A percentile compares a stretch with the other conserved stretches of the same genome.
phyloP scores from a whole-genome alignment of 176 grass and related monocot species.

The Paspalum vaginatum region DNA sequence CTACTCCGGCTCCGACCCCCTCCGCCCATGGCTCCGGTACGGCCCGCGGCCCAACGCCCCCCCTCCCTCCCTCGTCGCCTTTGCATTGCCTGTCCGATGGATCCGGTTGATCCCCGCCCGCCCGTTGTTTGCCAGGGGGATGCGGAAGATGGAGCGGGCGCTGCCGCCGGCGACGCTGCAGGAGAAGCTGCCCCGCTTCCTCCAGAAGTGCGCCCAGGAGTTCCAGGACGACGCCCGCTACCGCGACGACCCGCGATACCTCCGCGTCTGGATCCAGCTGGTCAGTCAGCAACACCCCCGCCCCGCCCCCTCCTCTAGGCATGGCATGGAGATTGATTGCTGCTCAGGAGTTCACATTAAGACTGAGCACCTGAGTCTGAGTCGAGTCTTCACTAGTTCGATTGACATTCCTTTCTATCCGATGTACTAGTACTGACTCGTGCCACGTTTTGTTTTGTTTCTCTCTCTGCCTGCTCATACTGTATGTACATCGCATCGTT shows the following conservation, averaged over 20 bases:
- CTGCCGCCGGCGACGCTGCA: slow-evolving; percentile 54
- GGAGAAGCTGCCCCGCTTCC: slow-evolving; percentile 88
- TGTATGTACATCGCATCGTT: no score
- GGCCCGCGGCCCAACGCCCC: background rate
- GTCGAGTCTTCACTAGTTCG: background rate
- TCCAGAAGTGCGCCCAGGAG: slow-evolving; percentile 88
- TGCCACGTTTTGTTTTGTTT: no score
- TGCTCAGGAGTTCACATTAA: no score
- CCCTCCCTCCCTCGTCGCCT: no score
- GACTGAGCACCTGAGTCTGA: no score
- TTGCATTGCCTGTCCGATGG: no score
- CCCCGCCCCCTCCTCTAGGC: no score
- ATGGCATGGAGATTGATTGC: background rate
- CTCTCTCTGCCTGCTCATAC: no score
- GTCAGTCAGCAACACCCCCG: slow-evolving; percentile 42
- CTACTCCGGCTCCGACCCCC: slow-evolving; percentile 75
- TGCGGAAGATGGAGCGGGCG: slow-evolving; percentile 59
- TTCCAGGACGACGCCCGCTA: slow-evolving; percentile 69
- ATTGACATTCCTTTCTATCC: background rate
- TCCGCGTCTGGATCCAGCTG: slow-evolving; percentile 90
- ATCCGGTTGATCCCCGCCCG: background rate
- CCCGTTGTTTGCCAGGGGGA: slow-evolving; percentile 45
- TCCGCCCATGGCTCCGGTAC: slow-evolving; percentile 86
- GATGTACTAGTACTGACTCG: background rate
- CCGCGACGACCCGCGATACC: slow-evolving; percentile 68